Evolutionary conservation across 306 rosid genomes (phyloP), one percentile per base, ranked within the genome.

Genomic region (Corylus heterophylla): DNA sequence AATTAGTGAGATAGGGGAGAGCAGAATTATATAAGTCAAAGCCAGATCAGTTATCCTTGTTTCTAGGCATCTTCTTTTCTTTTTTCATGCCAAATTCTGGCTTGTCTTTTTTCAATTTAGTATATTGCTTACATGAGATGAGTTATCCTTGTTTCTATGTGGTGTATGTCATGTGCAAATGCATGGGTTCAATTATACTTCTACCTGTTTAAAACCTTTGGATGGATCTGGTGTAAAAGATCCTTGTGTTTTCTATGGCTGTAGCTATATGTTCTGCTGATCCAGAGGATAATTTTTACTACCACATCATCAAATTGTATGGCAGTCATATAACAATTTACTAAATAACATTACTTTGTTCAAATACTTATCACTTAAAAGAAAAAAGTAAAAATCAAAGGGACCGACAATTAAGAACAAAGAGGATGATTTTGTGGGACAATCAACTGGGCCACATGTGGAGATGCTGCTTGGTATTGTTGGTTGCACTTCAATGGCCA

Each of bases 151-250:
- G 25, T 22, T 22, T 22, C 48, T 45, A 11, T 47, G 25, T 45
- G 31, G 25, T 62, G 14, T 35, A 62, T 63, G 55, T 75, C 77
- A 27, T 31, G 70, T 35, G 50, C 55, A 69, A 61, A 71, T 54
- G 44, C 20, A 44, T 25, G 22, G 56, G 35, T 64, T 49, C 61
- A 71, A 42, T 69, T 69, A 13, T 71, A 8, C 17, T 5, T 69
- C 13, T 69, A 50, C 47, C 50, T 70, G 61, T 39, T 42, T 20
- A 59, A 42, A 59, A 25, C 27, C 12, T 59, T 59, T 59, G 1
- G 12, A 59, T 59, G 66, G 66, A 25, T 59, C 66, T 59, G 35
- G 35, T 59, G 29, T 25, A 49, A 22, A 27, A 59, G 37, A 22
- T 59, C 16, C 37, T 20, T 59, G 13, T 59, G 27, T 59, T 59